Evolutionary conservation across 164 flowering plant species (phyloP).

Genomic region (Vitis labrusca): DNA sequence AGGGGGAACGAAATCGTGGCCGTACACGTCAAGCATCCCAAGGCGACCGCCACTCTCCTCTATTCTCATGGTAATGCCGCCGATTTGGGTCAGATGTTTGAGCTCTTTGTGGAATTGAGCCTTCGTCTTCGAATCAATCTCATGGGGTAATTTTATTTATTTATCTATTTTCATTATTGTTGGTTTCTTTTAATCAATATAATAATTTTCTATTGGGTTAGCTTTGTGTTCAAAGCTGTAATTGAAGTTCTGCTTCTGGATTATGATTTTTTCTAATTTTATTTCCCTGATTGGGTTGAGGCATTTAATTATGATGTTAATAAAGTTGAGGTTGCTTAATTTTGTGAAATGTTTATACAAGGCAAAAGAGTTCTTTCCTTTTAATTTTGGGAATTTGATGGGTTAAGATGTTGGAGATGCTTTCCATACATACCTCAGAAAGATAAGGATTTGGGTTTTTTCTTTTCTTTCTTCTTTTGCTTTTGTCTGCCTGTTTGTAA

Average conservation of each 20-base stretch:
- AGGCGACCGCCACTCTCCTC: conserved; percentile 60
- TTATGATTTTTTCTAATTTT: background rate
- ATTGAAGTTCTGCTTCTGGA: background rate
- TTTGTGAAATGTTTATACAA: background rate
- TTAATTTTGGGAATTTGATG: background rate
- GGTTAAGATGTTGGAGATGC: background rate
- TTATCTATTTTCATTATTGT: background rate
- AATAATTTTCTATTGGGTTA: background rate
- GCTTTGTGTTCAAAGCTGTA: background rate
- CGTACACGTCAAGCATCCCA: conserved; percentile 57
- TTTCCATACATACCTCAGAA: background rate
- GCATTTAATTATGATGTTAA: background rate
- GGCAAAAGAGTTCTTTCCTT: background rate
- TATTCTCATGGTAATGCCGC: conserved; percentile 97
- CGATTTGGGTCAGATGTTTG: conserved; percentile 88
- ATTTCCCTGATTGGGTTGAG: background rate
- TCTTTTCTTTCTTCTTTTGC: background rate
- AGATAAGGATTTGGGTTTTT: background rate
- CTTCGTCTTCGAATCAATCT: conserved; percentile 71
- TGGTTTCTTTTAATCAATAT: background rate
- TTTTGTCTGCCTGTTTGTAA: background rate
- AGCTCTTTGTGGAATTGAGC: conserved; percentile 68
- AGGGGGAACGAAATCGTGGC: conserved; percentile 77
- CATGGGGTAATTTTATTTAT: conserved; percentile 53
- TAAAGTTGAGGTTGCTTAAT: background rate